phyloP scores from a whole-genome alignment of 2,329 filamentous ascomycete genomes.

The Scopulariopsis brevicaulis region DNA sequence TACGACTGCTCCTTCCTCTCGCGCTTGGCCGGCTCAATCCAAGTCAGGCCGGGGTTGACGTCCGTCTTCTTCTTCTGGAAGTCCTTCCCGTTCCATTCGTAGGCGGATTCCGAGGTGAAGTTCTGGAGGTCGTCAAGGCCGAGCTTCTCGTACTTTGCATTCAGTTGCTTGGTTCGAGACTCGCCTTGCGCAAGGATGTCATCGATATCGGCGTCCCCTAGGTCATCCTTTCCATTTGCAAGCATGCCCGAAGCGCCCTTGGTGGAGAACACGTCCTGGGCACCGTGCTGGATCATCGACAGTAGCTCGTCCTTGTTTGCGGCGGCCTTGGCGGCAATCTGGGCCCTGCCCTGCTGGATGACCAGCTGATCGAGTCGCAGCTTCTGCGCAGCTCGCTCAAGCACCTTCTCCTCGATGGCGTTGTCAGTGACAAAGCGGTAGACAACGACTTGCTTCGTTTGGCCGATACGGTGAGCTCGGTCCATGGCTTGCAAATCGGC shows the following conservation, averaged over 20 bases:
- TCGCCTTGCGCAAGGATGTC: conserved; percentile 78
- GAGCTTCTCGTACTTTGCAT: conserved; percentile 90
- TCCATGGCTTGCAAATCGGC: conserved; percentile 99
- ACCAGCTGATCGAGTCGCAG: conserved; percentile 92
- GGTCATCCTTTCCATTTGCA: conserved; percentile 45
- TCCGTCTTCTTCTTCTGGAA: conserved; percentile 90
- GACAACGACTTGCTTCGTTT: conserved; percentile 95
- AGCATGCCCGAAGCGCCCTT: conserved; percentile 54
- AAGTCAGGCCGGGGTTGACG: conserved; percentile 63
- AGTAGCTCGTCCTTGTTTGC: conserved; percentile 93
- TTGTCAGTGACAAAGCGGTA: conserved; percentile 97
- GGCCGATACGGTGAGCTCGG: conserved; percentile 92
- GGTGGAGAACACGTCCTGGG: conserved; percentile 81
- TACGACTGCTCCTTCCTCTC: conserved; percentile 98
- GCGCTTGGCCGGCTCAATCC: conserved; percentile 98
- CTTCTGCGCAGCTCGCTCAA: conserved; percentile 94
- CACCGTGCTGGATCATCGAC: conserved; percentile 97
- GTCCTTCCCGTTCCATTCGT: conserved; percentile 97
- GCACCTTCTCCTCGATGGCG: conserved; percentile 95
- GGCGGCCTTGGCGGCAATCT: conserved; percentile 80
- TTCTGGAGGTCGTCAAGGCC: conserved; percentile 96
- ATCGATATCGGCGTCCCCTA: conserved; percentile 87
- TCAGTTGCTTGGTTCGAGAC: conserved; percentile 78
- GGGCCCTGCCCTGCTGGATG: conserved; percentile 92
- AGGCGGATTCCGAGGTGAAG: conserved; percentile 93